Percentiles rank a stretch among this genome's conserved stretches.
Conservation (phyloP, 805 yeast species). For the Kazachstania psychrophila region DNA sequence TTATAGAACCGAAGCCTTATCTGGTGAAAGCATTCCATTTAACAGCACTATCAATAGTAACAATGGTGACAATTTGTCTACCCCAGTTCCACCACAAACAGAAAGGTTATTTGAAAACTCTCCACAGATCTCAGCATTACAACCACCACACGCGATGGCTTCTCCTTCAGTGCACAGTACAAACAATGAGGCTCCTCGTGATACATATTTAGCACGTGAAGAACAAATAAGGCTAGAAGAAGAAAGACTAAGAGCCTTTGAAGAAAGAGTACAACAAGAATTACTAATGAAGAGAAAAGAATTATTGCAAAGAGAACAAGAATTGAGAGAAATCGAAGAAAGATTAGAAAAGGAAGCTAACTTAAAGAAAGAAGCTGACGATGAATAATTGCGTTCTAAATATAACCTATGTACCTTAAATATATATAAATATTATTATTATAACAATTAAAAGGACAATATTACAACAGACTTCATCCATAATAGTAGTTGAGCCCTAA, state of each 20-base stretch:
- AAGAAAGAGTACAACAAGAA: conserved; percentile 83
- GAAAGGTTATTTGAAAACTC: neutral
- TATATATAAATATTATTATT: neutral
- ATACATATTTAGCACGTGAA: conserved; percentile 57
- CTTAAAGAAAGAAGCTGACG: conserved; percentile 1
- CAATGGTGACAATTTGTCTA: neutral
- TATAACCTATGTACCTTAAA: neutral
- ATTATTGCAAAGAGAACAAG: conserved; percentile 74
- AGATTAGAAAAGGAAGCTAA: conserved; percentile 51
- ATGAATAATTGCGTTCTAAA: too few species aligned
- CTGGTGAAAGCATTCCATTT: conserved; percentile 38
- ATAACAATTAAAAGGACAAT: too few species aligned
- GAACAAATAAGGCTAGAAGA: conserved; percentile 86
- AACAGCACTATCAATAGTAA: neutral
- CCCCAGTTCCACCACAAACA: neutral
- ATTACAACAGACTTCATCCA: neutral
- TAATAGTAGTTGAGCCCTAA: too few species aligned
- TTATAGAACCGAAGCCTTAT: conserved; percentile 79
- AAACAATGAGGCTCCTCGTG: conserved; percentile 14
- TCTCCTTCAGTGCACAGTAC: conserved; percentile 2
- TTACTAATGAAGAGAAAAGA: conserved; percentile 72
- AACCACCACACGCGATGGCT: neutral
- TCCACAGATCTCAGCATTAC: neutral
- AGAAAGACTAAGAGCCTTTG: conserved; percentile 77
- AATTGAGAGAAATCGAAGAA: conserved; percentile 71